Conservation (phyloP, 83 land plant genomes). For the Larix sibirica region DNA sequence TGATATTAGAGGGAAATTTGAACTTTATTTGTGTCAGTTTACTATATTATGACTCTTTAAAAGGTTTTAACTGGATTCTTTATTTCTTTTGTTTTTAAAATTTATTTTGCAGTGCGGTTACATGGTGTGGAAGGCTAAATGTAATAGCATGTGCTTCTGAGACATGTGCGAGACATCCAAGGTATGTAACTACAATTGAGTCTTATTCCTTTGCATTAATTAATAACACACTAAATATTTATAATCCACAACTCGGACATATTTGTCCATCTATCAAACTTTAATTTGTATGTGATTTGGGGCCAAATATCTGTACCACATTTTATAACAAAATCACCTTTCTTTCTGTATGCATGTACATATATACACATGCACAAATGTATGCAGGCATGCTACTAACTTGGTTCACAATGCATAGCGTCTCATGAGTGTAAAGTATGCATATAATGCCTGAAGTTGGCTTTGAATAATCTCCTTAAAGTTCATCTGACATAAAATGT, state of each 20-base stretch:
- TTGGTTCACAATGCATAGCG: too few relatives aligned
- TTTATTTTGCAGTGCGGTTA: slow-evolving; percentile 68
- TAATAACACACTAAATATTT: too few relatives aligned
- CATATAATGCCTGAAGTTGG: too few relatives aligned
- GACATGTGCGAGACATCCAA: slow-evolving; percentile 95
- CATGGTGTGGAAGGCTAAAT: slow-evolving; percentile 94
- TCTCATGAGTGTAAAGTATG: too few relatives aligned
- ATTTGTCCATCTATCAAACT: not conserved
- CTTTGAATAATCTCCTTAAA: too few relatives aligned
- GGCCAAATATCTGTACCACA: not conserved
- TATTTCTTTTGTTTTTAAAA: not conserved
- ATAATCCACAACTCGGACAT: not conserved
- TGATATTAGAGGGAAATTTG: not conserved
- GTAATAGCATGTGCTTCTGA: slow-evolving; percentile 95
- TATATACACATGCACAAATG: not conserved
- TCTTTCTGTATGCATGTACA: not conserved
- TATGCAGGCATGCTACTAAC: not conserved
- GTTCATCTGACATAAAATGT: too few relatives aligned
- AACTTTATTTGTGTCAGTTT: not conserved
- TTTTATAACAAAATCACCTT: not conserved
- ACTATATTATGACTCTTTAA: not conserved
- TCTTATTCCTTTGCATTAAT: too few relatives aligned
- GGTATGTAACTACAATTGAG: slow-evolving; percentile 37
- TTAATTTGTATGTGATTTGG: not conserved
- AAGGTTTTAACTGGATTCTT: not conserved